Percentiles rank a stretch among this genome's conserved stretches.
phyloP scores from a whole-genome alignment of 2,329 filamentous ascomycete species.

The Lasiodiplodia gonubiensis region DNA sequence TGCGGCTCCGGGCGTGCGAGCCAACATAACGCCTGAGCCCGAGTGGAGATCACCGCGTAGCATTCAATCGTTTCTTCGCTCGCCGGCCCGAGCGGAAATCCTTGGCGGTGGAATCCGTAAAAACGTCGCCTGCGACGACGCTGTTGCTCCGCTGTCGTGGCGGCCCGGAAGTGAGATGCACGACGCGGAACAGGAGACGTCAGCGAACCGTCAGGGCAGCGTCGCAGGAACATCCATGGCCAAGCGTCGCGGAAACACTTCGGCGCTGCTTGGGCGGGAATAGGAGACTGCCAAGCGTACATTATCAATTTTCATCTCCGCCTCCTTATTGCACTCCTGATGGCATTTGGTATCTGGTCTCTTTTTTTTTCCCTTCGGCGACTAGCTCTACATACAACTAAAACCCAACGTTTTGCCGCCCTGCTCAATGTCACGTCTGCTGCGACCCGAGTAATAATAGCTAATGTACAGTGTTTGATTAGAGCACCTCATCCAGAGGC shows the following conservation, averaged over 20 bases:
- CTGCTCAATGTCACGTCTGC: background rate
- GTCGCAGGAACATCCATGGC: background rate
- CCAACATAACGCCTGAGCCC: constrained; percentile 3
- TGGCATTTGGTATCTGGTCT: background rate
- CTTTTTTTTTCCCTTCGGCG: background rate
- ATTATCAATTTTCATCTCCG: constrained; percentile 3
- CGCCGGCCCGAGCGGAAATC: constrained; percentile 4
- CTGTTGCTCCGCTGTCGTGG: background rate
- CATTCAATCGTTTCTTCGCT: background rate
- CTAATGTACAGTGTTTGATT: constrained; percentile 7
- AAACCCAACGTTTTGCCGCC: constrained; percentile 3
- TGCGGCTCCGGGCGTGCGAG: background rate
- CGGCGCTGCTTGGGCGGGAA: constrained; percentile 4
- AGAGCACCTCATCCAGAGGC: background rate
- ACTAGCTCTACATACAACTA: background rate
- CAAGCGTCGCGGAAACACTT: background rate
- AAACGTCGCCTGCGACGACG: background rate
- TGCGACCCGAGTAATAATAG: background rate
- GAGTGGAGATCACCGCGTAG: background rate
- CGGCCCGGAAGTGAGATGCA: background rate
- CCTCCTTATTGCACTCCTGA: background rate
- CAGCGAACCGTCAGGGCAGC: background rate
- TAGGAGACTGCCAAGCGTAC: constrained; percentile 12
- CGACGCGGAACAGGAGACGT: background rate
- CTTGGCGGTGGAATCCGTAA: background rate